Base-by-base conservation (phyloP, 1,284 basidiomycete species). In the Volvariella surrecta region DNA sequence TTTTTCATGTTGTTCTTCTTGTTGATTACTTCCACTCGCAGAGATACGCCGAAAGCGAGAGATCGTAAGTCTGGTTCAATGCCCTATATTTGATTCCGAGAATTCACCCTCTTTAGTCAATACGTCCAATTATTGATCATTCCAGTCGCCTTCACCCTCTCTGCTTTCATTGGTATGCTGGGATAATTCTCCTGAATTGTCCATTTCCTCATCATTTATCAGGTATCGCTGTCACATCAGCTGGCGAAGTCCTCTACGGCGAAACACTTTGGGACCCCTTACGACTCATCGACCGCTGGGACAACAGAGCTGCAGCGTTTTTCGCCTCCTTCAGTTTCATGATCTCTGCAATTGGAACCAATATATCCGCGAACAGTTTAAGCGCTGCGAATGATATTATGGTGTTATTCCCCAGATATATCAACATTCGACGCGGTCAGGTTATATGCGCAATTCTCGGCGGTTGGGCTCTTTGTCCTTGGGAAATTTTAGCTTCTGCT, bases 381-480 rank as follows among this genome's bases (percentile, higher is more conserved):
- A 82, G 79, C 17, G 82, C 84, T 2, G 85, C 83, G 1, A 90
- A 88, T 58, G 70, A 89, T 58, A 76, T 88, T 67, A 80, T 76
- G 13, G 82, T 76, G 2, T 60, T 84, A 13, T 72, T 71, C 47
- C 81, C 81, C 17, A 64, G 67, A 46, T 88, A 78, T 53, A 78
- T 89, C 63, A 84, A 89, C 57, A 87, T 89, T 52, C 67, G 73
- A 16, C 70, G 86, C 7, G 86, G 85, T 0, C 84, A 88, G 60
- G 58, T 83, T 44, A 70, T 89, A 39, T 86, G 82, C 48, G 79
- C 82, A 1, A 56, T 88, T 42, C 57, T 89, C 7, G 86, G 84
- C 8, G 82, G 78, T 2, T 83, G 78, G 78, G 73, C 65, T 0
- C 57, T 77, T 2, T 71, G 68, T 49, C 76, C 76, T 21, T 79